A percentile compares a stretch with the other conserved stretches of the same genome.
Conservation (phyloP, 2,329 filamentous ascomycete species). For the Gliomastix tumulicola region DNA sequence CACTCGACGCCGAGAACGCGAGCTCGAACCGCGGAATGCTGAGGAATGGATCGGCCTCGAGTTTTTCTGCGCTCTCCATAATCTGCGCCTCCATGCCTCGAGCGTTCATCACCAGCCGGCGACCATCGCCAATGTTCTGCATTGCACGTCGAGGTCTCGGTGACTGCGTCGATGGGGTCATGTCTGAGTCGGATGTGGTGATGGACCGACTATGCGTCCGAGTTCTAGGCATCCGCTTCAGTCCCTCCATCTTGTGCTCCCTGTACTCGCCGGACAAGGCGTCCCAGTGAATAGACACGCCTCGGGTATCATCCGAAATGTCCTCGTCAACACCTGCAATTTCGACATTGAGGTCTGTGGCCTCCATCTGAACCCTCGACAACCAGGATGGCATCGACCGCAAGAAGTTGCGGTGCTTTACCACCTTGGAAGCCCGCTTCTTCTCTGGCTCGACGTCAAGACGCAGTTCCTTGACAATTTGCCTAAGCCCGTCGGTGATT, state of each 20-base stretch:
- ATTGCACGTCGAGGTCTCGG: constrained; percentile 44
- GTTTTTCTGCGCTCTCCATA: constrained; percentile 77
- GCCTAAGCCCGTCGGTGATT: constrained; percentile 84
- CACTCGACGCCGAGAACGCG: constrained; percentile 75
- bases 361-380: constrained; percentile 74
- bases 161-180: constrained; percentile 22
- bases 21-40: constrained; percentile 83
- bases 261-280: constrained; percentile 86
- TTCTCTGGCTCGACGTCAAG: constrained; percentile 60
- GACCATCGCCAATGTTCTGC: constrained; percentile 61
- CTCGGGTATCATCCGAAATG: constrained; percentile 75
- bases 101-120: constrained; percentile 72
- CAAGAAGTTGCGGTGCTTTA: constrained; percentile 60
- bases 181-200: constrained; percentile 62
- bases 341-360: constrained; percentile 83
- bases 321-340: constrained; percentile 81
- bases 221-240: constrained; percentile 54
- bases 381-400: constrained; percentile 80
- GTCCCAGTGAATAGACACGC: constrained; percentile 79
- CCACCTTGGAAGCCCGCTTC: constrained; percentile 36
- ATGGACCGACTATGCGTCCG: constrained; percentile 69
- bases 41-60: constrained; percentile 81
- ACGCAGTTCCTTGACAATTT: constrained; percentile 81
- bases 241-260: constrained; percentile 65
- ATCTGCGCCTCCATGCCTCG: constrained; percentile 85